Evolutionary conservation across 1,284 basidiomycete genomes (phyloP), one percentile per base, ranked within the genome.

Genomic region (Meira nashicola): DNA sequence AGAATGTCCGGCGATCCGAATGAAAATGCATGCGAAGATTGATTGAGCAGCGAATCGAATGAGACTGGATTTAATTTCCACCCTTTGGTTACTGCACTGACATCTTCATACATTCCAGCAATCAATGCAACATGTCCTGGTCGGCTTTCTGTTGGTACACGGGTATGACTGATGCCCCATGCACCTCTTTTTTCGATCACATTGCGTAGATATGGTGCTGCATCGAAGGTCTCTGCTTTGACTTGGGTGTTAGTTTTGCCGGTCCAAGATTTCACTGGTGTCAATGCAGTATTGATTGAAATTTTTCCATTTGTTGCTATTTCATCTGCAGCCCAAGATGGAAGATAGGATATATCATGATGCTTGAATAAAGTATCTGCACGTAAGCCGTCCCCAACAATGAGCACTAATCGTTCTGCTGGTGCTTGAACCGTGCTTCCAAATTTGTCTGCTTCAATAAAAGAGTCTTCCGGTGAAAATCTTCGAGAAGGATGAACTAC

Each of bases 81-180:
- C 56, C 89, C 85, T 87, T 89, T 64, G 0, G 87, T 91, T 33
- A 93, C 90, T 12, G 90, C 90, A 5, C 88, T 90, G 5, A 91
- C 89, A 70, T 93, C 90, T 78, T 93, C 91, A 75, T 93, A 92
- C 89, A 92, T 91, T 8, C 90, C 90, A 39, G 87, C 91, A 67
- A 93, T 91, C 62, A 93, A 84, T 28, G 90, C 90, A 33, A 93
- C 90, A 57, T 81, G 91, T 7, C 90, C 91, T 1, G 90, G 90
- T 23, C 91, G 81, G 78, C 87, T 89, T 71, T 93, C 91, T 1
- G 91, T 93, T 12, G 90, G 90, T 1, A 93, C 90, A 48, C 86
- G 83, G 0, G 91, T 93, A 74, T 92, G 90, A 11, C 88, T 90
- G 37, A 93, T 82, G 1, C 90, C 90, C 78, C 87, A 92, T 1